A percentile compares a stretch with the other conserved stretches of the same genome.
Evolutionary conservation across 495 filamentous ascomycete species (phyloP).

Genomic region (Aspergillus saccharolyticus): DNA sequence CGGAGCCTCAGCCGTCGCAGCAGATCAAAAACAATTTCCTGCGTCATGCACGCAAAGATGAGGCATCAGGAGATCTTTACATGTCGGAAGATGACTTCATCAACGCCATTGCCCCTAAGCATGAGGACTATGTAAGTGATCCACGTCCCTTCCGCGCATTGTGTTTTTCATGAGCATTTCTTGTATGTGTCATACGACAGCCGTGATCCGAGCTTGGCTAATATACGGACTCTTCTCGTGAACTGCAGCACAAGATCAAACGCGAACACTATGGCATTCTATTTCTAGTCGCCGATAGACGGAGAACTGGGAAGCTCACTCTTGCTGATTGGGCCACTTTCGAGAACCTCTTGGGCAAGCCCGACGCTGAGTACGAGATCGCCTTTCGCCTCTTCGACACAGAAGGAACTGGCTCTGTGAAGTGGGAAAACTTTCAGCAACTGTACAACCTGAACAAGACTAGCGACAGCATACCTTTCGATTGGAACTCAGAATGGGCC

Average conservation of each 20-base stretch:
- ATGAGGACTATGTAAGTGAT: conserved; percentile 81
- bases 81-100: conserved; percentile 85
- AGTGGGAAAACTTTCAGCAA: conserved; percentile 77
- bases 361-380: conserved; percentile 98
- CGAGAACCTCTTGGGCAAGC: conserved; percentile 86
- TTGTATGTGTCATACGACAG: conserved; percentile 15
- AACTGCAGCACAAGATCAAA: conserved; percentile 85
- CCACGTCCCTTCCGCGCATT: neutral
- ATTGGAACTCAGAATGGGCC: conserved; percentile 98
- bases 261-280: conserved; percentile 91
- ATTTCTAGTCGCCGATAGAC: conserved; percentile 82
- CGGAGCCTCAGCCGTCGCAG: conserved; percentile 58
- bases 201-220: conserved; percentile 11
- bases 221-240: conserved; percentile 10
- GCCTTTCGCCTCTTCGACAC: conserved; percentile 93
- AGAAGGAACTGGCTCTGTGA: conserved; percentile 73
- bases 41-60: conserved; percentile 70
- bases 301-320: conserved; percentile 62
- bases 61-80: conserved; percentile 66
- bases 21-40: conserved; percentile 69
- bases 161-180: neutral
- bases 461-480: conserved; percentile 76
- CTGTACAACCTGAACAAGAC: conserved; percentile 80
- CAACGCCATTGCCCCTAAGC: conserved; percentile 78
- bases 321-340: conserved; percentile 87